phyloP scores from a whole-genome alignment of 768 basidiomycete species.

The Dentipellis sp. region DNA sequence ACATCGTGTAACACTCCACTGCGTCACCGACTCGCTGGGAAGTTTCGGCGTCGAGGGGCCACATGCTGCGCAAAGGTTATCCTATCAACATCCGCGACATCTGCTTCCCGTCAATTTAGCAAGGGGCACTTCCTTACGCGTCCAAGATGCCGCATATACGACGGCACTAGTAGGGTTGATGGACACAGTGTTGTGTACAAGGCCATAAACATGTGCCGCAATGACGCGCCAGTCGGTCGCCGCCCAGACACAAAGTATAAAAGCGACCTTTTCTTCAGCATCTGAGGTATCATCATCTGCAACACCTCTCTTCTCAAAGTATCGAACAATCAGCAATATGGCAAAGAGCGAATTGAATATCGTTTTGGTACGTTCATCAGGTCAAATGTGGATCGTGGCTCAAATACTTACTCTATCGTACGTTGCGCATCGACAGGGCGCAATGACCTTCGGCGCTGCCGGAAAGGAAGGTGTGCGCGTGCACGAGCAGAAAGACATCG shows the following conservation, averaged over 20 bases:
- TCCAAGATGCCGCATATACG: background rate
- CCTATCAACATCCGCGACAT: background rate
- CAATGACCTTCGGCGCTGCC: conserved; percentile 43
- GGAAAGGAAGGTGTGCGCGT: conserved; percentile 41
- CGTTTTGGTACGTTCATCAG: background rate
- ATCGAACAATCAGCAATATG: background rate
- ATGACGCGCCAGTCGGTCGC: too few relatives aligned
- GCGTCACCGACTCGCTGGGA: too few relatives aligned
- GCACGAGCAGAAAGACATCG: conserved; percentile 36
- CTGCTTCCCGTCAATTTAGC: background rate
- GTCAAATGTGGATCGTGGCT: background rate
- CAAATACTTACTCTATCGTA: background rate
- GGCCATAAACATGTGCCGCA: too few relatives aligned
- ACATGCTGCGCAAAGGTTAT: background rate
- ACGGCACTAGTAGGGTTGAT: background rate
- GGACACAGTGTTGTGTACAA: background rate
- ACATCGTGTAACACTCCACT: too few relatives aligned
- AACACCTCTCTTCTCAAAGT: background rate
- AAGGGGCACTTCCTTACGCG: background rate
- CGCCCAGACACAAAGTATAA: too few relatives aligned
- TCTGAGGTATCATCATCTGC: too few relatives aligned
- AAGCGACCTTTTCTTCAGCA: too few relatives aligned
- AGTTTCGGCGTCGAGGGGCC: too few relatives aligned
- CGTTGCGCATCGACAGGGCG: conserved; percentile 26
- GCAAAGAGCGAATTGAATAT: background rate